Evolutionary conservation across 768 basidiomycete species (phyloP).

Genomic region (Pisolithus tinctorius): DNA sequence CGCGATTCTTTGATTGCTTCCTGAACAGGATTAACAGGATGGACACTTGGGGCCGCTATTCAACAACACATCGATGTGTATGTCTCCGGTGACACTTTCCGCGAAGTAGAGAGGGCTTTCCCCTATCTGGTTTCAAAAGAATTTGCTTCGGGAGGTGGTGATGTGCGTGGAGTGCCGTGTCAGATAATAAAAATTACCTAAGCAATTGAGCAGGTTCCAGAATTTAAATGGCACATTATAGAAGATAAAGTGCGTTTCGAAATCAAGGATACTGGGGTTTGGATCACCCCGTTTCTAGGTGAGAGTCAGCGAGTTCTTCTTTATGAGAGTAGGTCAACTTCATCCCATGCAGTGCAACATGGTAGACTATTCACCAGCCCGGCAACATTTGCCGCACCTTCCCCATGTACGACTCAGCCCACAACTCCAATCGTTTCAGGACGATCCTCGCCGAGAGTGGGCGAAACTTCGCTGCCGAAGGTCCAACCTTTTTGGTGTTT

Average conservation of each 20-base stretch:
- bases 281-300: slow-evolving; percentile 64
- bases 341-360: slow-evolving; percentile 51
- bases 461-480: slow-evolving; percentile 1
- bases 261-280: slow-evolving; percentile 56
- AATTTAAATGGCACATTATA: slow-evolving; percentile 79
- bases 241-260: slow-evolving; percentile 62
- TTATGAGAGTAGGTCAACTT: not conserved
- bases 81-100: slow-evolving; percentile 56
- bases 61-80: slow-evolving; percentile 74
- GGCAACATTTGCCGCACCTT: slow-evolving; percentile 32
- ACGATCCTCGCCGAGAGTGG: slow-evolving; percentile 21
- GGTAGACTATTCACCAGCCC: slow-evolving; percentile 55
- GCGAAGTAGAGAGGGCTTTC: slow-evolving; percentile 62
- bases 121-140: slow-evolving; percentile 77
- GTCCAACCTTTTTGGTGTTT: slow-evolving; percentile 59
- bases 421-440: slow-evolving; percentile 28
- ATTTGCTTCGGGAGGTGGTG: slow-evolving; percentile 74
- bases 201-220: slow-evolving; percentile 52
- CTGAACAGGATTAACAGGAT: slow-evolving; percentile 38
- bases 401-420: slow-evolving; percentile 32
- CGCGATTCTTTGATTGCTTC: not conserved
- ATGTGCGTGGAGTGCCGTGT: slow-evolving; percentile 36
- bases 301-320: slow-evolving; percentile 11
- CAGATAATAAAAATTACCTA: not conserved
- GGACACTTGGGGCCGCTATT: slow-evolving; percentile 63